Percentiles rank a stretch among this genome's conserved stretches.
Conservation (phyloP, 164 flowering plant genomes). For the Magnolia kwangsiensis region DNA sequence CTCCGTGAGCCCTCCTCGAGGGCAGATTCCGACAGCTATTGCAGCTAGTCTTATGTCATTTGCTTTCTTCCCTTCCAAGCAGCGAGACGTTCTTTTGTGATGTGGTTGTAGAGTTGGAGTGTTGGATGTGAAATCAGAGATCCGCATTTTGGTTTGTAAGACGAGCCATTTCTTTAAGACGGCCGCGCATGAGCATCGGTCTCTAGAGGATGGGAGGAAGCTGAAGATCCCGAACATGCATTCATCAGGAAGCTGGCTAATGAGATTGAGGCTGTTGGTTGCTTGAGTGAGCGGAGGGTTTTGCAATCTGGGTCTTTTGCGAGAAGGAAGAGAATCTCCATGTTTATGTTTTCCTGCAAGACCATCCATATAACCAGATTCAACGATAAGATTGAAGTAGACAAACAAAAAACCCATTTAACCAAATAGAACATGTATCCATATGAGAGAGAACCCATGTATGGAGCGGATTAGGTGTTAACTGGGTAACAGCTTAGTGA, state of each 20-base stretch:
- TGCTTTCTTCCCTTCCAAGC: slow-evolving; percentile 39
- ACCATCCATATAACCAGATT: neutral
- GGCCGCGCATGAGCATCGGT: slow-evolving; percentile 17
- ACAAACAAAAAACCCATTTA: neutral
- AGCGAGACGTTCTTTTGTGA: slow-evolving; percentile 14
- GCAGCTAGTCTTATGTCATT: slow-evolving; percentile 40
- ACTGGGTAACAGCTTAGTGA: too few relatives aligned
- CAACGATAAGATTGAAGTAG: neutral
- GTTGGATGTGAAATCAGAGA: slow-evolving; percentile 10
- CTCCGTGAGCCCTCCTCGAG: slow-evolving; percentile 31
- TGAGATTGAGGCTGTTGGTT: neutral
- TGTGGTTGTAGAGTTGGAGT: neutral
- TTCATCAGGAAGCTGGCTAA: slow-evolving; percentile 17
- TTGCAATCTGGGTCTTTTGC: slow-evolving; percentile 10
- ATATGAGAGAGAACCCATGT: neutral
- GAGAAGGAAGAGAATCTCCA: neutral
- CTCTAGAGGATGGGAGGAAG: slow-evolving; percentile 12
- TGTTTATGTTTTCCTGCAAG: slow-evolving; percentile 13
- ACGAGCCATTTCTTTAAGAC: slow-evolving; percentile 23
- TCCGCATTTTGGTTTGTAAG: slow-evolving; percentile 18
- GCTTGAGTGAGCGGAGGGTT: neutral
- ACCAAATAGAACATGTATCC: neutral
- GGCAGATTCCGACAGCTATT: slow-evolving; percentile 29
- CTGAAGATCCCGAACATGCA: slow-evolving; percentile 22
- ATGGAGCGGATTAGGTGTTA: too few relatives aligned